Evolutionary conservation across 2,329 filamentous ascomycete genomes (phyloP).

Genomic region (Fusarium caatingaense): DNA sequence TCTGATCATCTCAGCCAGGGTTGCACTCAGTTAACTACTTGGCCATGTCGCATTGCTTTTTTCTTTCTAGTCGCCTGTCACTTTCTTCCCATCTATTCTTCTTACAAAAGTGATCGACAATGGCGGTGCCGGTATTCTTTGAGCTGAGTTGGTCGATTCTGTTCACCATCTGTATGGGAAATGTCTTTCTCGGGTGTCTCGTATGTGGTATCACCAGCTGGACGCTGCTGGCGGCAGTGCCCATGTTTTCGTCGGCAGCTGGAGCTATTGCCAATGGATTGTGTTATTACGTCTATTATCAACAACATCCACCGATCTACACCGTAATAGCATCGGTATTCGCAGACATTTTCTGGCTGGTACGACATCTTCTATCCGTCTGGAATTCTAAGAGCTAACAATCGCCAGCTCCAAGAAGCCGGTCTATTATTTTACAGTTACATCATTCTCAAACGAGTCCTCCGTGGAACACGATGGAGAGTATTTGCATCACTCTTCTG

Average conservation of each 20-base stretch:
- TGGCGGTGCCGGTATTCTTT: constrained; percentile 49
- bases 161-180: constrained; percentile 54
- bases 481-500: constrained; percentile 66
- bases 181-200: constrained; percentile 53
- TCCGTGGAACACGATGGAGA: constrained; percentile 54
- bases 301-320: constrained; percentile 29
- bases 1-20: not conserved
- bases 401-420: constrained; percentile 54
- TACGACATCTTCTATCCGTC: constrained; percentile 21
- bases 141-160: constrained; percentile 58
- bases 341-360: constrained; percentile 55
- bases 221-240: constrained; percentile 52
- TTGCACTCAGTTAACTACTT: constrained; percentile 3
- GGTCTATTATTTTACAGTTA: constrained; percentile 62
- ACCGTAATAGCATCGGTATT: constrained; percentile 51
- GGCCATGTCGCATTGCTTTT: constrained; percentile 17
- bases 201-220: constrained; percentile 54
- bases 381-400: not conserved
- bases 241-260: constrained; percentile 53
- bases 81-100: not conserved
- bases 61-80: not conserved
- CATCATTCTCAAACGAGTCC: constrained; percentile 61
- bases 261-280: constrained; percentile 55
- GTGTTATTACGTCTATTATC: constrained; percentile 56
- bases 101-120: constrained; percentile 1